Evolutionary conservation across 352 stramenopile species (phyloP).

Genomic region (Globisporangium ultimum): DNA sequence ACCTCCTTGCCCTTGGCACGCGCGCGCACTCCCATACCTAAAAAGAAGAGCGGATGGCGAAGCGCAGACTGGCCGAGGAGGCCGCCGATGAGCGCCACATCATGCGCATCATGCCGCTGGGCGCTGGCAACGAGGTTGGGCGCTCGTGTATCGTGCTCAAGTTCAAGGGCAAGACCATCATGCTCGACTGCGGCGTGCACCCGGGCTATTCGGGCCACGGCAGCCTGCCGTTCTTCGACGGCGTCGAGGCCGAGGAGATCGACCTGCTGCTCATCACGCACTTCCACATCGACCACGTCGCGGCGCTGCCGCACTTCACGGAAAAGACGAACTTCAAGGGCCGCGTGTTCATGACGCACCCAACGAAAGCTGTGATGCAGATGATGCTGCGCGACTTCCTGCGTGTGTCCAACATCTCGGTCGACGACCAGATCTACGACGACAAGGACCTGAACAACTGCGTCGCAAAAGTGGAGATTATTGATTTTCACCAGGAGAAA

Average conservation of each 20-base stretch:
- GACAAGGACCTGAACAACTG: constrained; percentile 96
- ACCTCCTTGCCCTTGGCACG: too few species aligned
- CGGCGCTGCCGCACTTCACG: constrained; percentile 98
- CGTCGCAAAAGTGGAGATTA: constrained; percentile 97
- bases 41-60: constrained; percentile 40
- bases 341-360: constrained; percentile 99
- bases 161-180: constrained; percentile 98
- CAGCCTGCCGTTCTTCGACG: constrained; percentile 98
- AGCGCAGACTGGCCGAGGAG: constrained; percentile 69
- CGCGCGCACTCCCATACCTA: too few species aligned
- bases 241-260: constrained; percentile 93
- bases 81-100: constrained; percentile 83
- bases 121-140: constrained; percentile 98
- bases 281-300: constrained; percentile 99
- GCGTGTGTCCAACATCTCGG: constrained; percentile 92
- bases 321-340: constrained; percentile 98
- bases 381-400: constrained; percentile 98
- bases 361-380: constrained; percentile 98
- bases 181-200: constrained; percentile 92
- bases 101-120: constrained; percentile 95
- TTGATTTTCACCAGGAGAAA: constrained; percentile 98
- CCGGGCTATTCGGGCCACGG: constrained; percentile 95
- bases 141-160: constrained; percentile 99
- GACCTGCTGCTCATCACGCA: constrained; percentile 99
- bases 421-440: constrained; percentile 92